phyloP scores from a whole-genome alignment of 2,329 filamentous ascomycete species.

The Colletotrichum australisinense region DNA sequence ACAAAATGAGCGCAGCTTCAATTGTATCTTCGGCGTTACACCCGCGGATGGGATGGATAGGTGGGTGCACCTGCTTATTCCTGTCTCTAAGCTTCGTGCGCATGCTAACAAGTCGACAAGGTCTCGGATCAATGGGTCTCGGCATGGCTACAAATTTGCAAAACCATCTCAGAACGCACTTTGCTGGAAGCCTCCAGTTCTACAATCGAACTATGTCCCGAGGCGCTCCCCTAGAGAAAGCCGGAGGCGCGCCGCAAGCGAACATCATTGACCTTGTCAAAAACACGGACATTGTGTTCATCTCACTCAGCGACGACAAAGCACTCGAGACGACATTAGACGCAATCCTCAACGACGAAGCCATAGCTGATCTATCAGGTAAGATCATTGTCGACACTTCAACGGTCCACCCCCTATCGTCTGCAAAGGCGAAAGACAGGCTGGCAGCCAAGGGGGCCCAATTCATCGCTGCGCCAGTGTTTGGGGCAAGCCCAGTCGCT shows the following conservation, averaged over 20 bases:
- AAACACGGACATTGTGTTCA: constrained; percentile 49
- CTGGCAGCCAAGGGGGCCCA: constrained; percentile 44
- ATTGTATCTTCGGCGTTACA: not conserved
- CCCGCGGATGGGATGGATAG: constrained; percentile 32
- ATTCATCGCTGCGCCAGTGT: constrained; percentile 60
- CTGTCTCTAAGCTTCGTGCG: too few relatives aligned
- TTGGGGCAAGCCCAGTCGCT: constrained; percentile 62
- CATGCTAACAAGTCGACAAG: constrained; percentile 34
- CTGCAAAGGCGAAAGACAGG: constrained; percentile 41
- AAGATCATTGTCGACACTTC: constrained; percentile 62
- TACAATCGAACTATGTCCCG: constrained; percentile 61
- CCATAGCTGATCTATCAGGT: constrained; percentile 38
- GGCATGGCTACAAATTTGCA: constrained; percentile 63
- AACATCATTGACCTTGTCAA: constrained; percentile 42
- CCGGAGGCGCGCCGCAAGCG: constrained; percentile 42
- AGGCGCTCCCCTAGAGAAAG: constrained; percentile 45
- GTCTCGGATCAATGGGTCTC: constrained; percentile 63
- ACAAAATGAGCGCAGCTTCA: not conserved
- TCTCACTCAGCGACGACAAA: constrained; percentile 56
- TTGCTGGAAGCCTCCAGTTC: constrained; percentile 47
- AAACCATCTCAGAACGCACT: constrained; percentile 45
- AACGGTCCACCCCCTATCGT: constrained; percentile 60
- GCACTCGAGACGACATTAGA: constrained; percentile 49
- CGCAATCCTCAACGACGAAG: constrained; percentile 39
- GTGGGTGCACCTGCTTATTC: too few relatives aligned